Base-by-base conservation (phyloP, 805 yeast species). In the Phaffomyces opuntiae region DNA sequence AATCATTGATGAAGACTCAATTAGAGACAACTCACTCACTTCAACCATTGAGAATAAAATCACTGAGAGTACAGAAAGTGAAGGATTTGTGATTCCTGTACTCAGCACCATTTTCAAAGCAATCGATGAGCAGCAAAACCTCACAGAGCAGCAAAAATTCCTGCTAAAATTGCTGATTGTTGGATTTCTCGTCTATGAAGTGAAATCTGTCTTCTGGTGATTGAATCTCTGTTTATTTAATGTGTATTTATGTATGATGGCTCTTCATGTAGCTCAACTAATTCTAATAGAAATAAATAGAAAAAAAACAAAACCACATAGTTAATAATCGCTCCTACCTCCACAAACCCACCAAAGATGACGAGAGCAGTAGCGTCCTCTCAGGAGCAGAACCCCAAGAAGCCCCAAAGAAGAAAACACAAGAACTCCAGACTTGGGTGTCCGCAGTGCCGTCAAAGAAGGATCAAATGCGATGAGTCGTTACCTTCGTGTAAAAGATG, bases 381-480 rank as follows among this genome's bases (percentile, higher is more conserved):
- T 2, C 26, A 36, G 14, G 19, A 42, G 25, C n/a, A 32, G 36
- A 25, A 14, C 29, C 9, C 29, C 5, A 41, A 38, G 42, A 48
- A 33, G 34, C 38, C 40, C 13, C 38, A 32, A 2, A 65, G 87
- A 44, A 67, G 81, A 51, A 76, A 72, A 49, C 88, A 81, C 61
- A 70, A 80, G 45, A 82, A 82, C 64, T 80, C 86, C 3, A 47
- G 53, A 32, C 42, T 53, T 9, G 61, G 91, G 11, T 84, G 91
- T 59, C 78, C 76, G 5, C 78, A 80, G 38, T 80, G 87, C 60
- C 79, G 79, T 51, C 67, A 69, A 45, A 66, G 85, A 27, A 63
- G 82, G 24, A 73, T 80, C 53, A 80, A 80, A 53, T 80, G 87
- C 56, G 84, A 81, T 59, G 86, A 80, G 56, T 59, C 64, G 6